Conservation (phyloP, 495 filamentous ascomycete species). For the Pyrenula aspistea region DNA sequence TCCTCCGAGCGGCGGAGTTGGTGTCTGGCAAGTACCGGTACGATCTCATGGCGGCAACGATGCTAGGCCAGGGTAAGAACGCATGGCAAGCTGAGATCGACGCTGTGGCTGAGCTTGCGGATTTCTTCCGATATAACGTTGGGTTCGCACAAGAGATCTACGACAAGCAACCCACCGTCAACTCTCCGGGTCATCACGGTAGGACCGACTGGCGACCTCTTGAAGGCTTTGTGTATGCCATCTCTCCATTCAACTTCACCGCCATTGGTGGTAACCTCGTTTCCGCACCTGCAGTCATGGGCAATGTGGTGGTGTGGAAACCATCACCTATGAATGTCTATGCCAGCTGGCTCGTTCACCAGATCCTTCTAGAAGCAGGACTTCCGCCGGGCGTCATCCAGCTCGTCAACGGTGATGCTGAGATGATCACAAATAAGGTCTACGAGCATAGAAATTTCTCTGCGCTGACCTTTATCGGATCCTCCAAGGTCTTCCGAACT, state of each 20-base stretch:
- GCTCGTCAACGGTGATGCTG: slow-evolving; percentile 69
- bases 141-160: slow-evolving; percentile 66
- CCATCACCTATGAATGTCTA: slow-evolving; percentile 68
- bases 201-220: slow-evolving; percentile 72
- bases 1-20: slow-evolving; percentile 87
- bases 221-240: slow-evolving; percentile 78
- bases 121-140: slow-evolving; percentile 81
- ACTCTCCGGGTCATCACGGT: slow-evolving; percentile 35
- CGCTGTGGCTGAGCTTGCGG: slow-evolving; percentile 77
- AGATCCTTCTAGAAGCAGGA: slow-evolving; percentile 79
- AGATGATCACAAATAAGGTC: slow-evolving; percentile 55
- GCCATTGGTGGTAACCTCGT: slow-evolving; percentile 73
- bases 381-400: slow-evolving; percentile 72
- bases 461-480: slow-evolving; percentile 71
- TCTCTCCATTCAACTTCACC: slow-evolving; percentile 86
- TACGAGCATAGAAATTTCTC: slow-evolving; percentile 61
- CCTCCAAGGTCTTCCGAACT: slow-evolving; percentile 67
- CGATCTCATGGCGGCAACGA: slow-evolving; percentile 85
- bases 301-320: slow-evolving; percentile 86
- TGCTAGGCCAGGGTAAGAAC: slow-evolving; percentile 94
- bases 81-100: slow-evolving; percentile 97
- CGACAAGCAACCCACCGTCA: slow-evolving; percentile 62
- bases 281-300: slow-evolving; percentile 61
- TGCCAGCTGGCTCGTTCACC: slow-evolving; percentile 63
- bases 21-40: slow-evolving; percentile 83